Evolutionary conservation across 2,329 filamentous ascomycete genomes (phyloP).

Genomic region (Gliomastix tumulicola): DNA sequence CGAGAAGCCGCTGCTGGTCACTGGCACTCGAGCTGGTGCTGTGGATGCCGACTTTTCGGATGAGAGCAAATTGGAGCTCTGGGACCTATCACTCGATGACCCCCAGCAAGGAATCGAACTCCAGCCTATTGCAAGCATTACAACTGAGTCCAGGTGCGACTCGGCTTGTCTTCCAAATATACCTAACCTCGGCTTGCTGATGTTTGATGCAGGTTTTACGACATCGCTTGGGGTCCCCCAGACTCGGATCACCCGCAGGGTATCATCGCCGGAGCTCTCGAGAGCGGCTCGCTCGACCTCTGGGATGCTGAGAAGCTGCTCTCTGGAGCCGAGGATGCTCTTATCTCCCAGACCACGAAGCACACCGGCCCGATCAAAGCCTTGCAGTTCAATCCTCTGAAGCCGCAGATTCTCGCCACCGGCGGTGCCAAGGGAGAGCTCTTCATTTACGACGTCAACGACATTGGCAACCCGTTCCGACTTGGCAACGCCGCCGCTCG

Average conservation of each 20-base stretch:
- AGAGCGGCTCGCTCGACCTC: constrained; percentile 87
- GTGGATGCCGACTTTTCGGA: constrained; percentile 97
- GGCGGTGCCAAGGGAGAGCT: constrained; percentile 93
- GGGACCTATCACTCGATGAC: constrained; percentile 83
- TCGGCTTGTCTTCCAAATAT: constrained; percentile 5
- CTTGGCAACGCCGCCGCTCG: constrained; percentile 82
- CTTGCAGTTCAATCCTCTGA: constrained; percentile 91
- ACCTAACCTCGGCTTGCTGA: constrained; percentile 4
- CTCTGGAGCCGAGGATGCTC: constrained; percentile 54
- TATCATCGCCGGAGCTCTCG: constrained; percentile 89
- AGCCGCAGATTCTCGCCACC: constrained; percentile 85
- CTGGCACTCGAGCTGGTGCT: constrained; percentile 88
- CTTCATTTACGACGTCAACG: constrained; percentile 91
- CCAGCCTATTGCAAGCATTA: constrained; percentile 75
- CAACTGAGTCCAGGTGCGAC: constrained; percentile 78
- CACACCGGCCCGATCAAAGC: constrained; percentile 91
- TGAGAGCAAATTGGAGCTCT: constrained; percentile 92
- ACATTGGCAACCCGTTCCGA: constrained; percentile 79
- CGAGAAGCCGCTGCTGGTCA: constrained; percentile 75
- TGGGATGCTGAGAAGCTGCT: constrained; percentile 78
- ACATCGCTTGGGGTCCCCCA: constrained; percentile 87
- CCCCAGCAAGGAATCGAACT: constrained; percentile 72
- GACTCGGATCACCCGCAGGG: constrained; percentile 73
- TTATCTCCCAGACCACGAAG: constrained; percentile 80
- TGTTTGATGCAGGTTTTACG: constrained; percentile 67